A percentile compares a stretch with the other conserved stretches of the same genome.
phyloP scores from a whole-genome alignment of 805 yeast species.

The Metschnikowia dekortorum region DNA sequence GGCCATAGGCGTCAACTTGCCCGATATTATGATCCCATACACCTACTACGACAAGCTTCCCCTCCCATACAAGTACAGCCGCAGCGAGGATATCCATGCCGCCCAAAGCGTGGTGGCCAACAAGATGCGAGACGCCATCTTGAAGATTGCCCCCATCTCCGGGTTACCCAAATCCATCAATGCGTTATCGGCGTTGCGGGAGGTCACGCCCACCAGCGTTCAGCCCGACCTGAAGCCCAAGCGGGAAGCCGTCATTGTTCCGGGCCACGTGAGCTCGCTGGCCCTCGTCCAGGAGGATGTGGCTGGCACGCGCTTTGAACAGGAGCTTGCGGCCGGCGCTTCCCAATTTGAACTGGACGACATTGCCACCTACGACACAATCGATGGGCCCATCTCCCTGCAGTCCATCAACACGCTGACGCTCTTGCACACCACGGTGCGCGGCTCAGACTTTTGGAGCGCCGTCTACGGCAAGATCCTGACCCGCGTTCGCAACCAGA shows the following conservation, averaged over 20 bases:
- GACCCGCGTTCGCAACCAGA: slow-evolving; percentile 58
- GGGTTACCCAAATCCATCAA: slow-evolving; percentile 88
- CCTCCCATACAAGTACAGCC: slow-evolving; percentile 30
- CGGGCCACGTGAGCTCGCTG: slow-evolving; percentile 34
- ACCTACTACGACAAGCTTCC: slow-evolving; percentile 36
- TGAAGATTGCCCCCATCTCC: slow-evolving; percentile 73
- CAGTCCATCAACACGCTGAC: slow-evolving; percentile 26
- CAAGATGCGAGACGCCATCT: slow-evolving; percentile 68
- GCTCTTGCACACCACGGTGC: slow-evolving; percentile 25
- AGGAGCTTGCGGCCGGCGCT: not conserved
- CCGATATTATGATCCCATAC: slow-evolving; percentile 39
- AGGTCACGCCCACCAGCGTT: slow-evolving; percentile 54
- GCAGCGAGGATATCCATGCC: slow-evolving; percentile 31
- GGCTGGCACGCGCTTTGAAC: slow-evolving; percentile 33
- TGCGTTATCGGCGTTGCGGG: slow-evolving; percentile 59
- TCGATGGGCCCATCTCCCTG: slow-evolving; percentile 39
- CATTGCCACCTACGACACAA: slow-evolving; percentile 25
- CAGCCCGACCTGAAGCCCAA: slow-evolving; percentile 19
- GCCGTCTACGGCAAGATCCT: slow-evolving; percentile 73
- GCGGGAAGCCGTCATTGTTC: slow-evolving; percentile 26
- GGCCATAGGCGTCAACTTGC: slow-evolving; percentile 40
- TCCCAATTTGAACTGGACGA: slow-evolving; percentile 22
- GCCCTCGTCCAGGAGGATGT: slow-evolving; percentile 37
- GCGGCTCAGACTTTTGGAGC: slow-evolving; percentile 71
- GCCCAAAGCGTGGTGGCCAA: slow-evolving; percentile 38